These are phyloP conservation scores for Xylariomycetidae sp. DNA, from an alignment of 2,329 filamentous ascomycete species.

Conservation along the genomic window DNA sequence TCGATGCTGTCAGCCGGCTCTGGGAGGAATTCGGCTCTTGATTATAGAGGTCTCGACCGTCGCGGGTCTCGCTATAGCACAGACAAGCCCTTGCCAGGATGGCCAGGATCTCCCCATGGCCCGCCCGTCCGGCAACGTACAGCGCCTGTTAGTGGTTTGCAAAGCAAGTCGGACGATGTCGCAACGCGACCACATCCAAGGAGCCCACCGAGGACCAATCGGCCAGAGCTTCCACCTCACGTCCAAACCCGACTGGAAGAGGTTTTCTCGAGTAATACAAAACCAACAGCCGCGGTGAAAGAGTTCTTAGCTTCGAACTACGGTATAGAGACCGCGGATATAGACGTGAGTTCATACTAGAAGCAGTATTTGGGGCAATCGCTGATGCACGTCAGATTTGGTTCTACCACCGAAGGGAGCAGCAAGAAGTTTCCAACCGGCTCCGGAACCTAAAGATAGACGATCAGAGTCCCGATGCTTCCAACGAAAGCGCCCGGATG, in stretches of 20 bases:
- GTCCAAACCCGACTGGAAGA: conserved; percentile 46
- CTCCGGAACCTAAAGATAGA: conserved; percentile 39
- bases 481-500: conserved; percentile 35
- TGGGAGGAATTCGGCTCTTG: not conserved
- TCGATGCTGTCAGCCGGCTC: conserved; percentile 8
- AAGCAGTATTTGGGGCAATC: not conserved
- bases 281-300: conserved; percentile 43
- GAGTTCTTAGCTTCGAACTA: conserved; percentile 50
- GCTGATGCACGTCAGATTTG: conserved; percentile 31
- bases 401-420: conserved; percentile 49
- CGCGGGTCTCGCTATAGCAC: conserved; percentile 2
- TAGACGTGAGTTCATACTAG: conserved; percentile 34
- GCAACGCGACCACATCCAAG: conserved; percentile 37
- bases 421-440: conserved; percentile 38
- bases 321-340: conserved; percentile 43
- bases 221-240: conserved; percentile 41
- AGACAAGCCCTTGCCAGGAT: conserved; percentile 2
- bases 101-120: conserved; percentile 2
- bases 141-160: conserved; percentile 8
- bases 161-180: conserved; percentile 17
- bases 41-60: not conserved
- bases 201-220: conserved; percentile 34
- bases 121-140: conserved; percentile 11
- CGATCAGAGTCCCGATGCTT: conserved; percentile 23
- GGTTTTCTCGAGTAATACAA: conserved; percentile 43